Base-by-base conservation (phyloP, 257 asterid genomes). In the Euphrasia confusa region DNA sequence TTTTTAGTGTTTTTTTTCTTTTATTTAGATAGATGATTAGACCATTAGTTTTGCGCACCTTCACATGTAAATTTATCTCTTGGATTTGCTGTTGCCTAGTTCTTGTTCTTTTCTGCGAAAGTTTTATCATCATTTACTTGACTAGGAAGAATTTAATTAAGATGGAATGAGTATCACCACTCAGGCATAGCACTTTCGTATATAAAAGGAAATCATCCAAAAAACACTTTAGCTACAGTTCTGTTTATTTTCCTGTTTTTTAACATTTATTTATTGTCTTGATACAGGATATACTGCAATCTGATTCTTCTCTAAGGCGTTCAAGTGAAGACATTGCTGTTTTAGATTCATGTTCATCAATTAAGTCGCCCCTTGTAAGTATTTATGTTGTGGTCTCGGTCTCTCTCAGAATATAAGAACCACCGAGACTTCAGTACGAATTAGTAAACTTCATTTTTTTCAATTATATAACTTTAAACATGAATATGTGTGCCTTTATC, bases 311-410 rank as follows among this genome's bases (percentile, higher is more conserved):
- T 30, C 80, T 84, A 68, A 73, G 78, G 70, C 90, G 95, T 62
- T 68, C 87, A 37, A 54, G 50, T 70, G 97, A 82, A 72, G 99
- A 92, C 12, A 65, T 81, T 82, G 83, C 80, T 62, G 79, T 78
- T 59, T 66, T 86, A 54, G 88, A 84, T 74, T 79, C 95, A 24
- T 77, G 44, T 80, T 82, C 97, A 63, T 70, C 85, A 65, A 84
- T 92, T 63, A 89, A 76, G 67, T 81, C 96, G 32, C 91, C 96
- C 63, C 89, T 92, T 69, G 99, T 89, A 74, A 86, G 95, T 76
- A 72, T 58, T 71, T 35, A 57, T 4, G 62, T 64, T 26, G 40
- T 12, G 37, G 42, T 33, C 9, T 33, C 39, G 5, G 39, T 21
- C 33, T 32, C 33, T 32, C 33, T 39, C 40, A 14, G 45, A 5